Base-by-base conservation (phyloP, 2,329 filamentous ascomycete species). In the Cordyceps cateniannulata region DNA sequence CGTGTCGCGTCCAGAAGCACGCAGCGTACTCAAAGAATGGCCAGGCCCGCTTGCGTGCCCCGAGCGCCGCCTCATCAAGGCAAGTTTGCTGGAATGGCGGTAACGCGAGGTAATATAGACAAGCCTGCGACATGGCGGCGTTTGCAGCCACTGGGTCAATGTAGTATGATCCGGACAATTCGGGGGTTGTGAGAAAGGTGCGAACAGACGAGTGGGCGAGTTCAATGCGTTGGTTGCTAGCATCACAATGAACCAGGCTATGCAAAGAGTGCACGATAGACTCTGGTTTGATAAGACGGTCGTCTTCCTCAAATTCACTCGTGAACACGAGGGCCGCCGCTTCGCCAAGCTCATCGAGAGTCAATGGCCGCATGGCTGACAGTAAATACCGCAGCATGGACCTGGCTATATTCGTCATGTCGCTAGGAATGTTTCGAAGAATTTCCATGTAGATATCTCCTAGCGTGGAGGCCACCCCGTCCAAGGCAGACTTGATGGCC, bases 251-350 rank as follows among this genome's bases (percentile, higher is more conserved):
- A 14, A 61, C 59, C 9, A 61, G 48, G 32, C 42, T 56, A 32
- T 49, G 59, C 27, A 61, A 32, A 8, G 45, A 27, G 25, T 55
- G 16, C 7, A 61, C 44, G 18, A 61, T 45, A 38, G 59, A 32
- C 27, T 61, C 59, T 42, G 59, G 59, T 20, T 61, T 52, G 29
- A 61, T 61, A 20, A 61, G 51, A 27, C 59, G 59, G 35, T 61
- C 59, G 16, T 61, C 59, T 27, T 61, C 59, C 12, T 20, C 45
- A 16, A 61, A 61, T 2, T 57, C 52, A 6, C n/a, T 32, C 8
- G 40, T 32, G 2, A 55, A 25, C 2, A 50, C n/a, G 3, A 61
- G 48, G 22, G 54, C 38, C 3, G 52, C 52, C 5, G 35, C 59
- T 32, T 61, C 59, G 12, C 44, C 59, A 12, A 57, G 59, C 44